Percentiles rank a stretch among this genome's conserved stretches.
Evolutionary conservation across 495 filamentous ascomycete genomes (phyloP).

Genomic region (Penicillium ucsense): DNA sequence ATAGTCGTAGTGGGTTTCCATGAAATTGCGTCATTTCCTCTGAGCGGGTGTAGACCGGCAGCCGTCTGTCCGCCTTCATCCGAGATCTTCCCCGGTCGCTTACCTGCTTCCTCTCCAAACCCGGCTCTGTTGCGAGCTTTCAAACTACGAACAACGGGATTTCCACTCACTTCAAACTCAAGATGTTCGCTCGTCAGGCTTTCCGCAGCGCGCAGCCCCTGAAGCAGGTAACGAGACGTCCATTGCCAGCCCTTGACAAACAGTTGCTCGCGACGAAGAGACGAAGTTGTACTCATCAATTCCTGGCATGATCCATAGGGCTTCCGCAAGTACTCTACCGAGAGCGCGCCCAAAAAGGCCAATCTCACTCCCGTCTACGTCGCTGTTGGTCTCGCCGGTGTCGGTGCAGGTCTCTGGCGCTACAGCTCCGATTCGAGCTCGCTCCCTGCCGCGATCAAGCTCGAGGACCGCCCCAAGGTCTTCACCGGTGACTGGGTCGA

Average conservation of each 20-base stretch:
- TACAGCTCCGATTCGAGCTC: constrained; percentile 26
- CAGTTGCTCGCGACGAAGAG: background rate
- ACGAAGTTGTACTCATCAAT: background rate
- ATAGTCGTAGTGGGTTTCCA: no score
- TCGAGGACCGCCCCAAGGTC: constrained; percentile 35
- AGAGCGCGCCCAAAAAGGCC: constrained; percentile 29
- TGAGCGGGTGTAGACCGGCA: constrained; percentile 4
- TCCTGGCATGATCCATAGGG: constrained; percentile 18
- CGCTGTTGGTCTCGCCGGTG: constrained; percentile 31
- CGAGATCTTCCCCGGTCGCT: constrained; percentile 15
- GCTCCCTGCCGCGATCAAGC: constrained; percentile 18
- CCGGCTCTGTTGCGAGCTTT: background rate
- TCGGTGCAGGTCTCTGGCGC: constrained; percentile 34
- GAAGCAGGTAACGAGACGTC: constrained; percentile 30
- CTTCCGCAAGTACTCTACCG: constrained; percentile 44
- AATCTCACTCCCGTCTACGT: constrained; percentile 33
- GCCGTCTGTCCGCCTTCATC: constrained; percentile 17
- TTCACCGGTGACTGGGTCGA: constrained; percentile 79
- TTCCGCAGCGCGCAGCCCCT: constrained; percentile 41
- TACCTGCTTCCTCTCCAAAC: background rate
- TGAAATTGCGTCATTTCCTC: constrained; percentile 19
- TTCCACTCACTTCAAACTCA: constrained; percentile 10
- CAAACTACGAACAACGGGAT: constrained; percentile 3
- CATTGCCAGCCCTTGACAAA: background rate
- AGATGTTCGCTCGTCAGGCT: constrained; percentile 41